These are phyloP conservation scores for Phytophthora hybrid DNA, from an alignment of 352 stramenopile species.

Conservation along the genomic window DNA sequence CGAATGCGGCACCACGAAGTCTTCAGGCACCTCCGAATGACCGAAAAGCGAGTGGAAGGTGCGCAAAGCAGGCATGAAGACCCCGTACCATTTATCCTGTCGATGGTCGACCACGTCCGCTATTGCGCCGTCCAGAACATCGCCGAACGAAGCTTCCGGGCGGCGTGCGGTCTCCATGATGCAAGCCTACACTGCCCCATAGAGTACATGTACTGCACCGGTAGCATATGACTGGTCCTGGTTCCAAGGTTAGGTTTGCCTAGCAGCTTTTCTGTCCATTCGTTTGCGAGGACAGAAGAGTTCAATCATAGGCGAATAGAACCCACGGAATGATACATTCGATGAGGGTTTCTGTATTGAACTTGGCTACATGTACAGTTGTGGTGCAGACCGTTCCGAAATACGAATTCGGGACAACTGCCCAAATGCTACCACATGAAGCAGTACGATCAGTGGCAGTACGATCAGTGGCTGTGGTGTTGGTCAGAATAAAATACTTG, in stretches of 20 bases:
- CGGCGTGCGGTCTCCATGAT: slow-evolving; percentile 25
- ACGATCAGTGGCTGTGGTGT: too few relatives aligned
- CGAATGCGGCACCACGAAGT: slow-evolving; percentile 32
- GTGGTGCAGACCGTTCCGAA: too few relatives aligned
- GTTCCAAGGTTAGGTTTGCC: slow-evolving; percentile 10
- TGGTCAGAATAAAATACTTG: too few relatives aligned
- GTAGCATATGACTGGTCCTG: slow-evolving; percentile 31
- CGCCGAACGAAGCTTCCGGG: slow-evolving; percentile 22
- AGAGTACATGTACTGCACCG: neutral
- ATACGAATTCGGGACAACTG: too few relatives aligned
- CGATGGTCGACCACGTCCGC: slow-evolving; percentile 11
- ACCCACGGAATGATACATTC: too few relatives aligned
- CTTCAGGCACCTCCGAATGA: slow-evolving; percentile 28
- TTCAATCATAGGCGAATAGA: neutral
- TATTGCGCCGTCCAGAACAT: slow-evolving; percentile 27
- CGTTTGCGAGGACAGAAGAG: neutral
- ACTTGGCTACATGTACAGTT: too few relatives aligned
- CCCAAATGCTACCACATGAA: too few relatives aligned
- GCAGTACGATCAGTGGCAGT: too few relatives aligned
- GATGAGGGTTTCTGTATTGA: too few relatives aligned
- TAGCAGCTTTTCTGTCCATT: slow-evolving; percentile 29
- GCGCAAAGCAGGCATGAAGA: slow-evolving; percentile 38
- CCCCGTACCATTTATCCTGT: slow-evolving; percentile 29
- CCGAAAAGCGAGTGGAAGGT: slow-evolving; percentile 34
- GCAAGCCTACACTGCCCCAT: slow-evolving; percentile 10